Evolutionary conservation across 768 basidiomycete species (phyloP).

Genomic region (Mycena rebaudengoi): DNA sequence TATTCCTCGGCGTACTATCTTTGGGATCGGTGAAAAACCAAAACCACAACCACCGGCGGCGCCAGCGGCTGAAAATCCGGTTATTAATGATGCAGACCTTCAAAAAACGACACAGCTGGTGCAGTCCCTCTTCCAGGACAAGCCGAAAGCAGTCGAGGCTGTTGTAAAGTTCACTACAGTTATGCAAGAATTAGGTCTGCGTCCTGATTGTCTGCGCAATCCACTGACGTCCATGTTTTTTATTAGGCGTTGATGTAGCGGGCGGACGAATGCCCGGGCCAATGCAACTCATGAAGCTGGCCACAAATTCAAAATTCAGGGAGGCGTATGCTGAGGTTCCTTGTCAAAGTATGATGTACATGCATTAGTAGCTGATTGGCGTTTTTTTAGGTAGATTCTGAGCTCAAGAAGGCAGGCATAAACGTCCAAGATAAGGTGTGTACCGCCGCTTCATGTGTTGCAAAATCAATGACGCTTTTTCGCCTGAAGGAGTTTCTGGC

Average conservation of each 20-base stretch:
- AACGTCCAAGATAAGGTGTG: slow-evolving; percentile 62
- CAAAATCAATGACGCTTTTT: not conserved
- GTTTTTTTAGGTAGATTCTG: too few species aligned
- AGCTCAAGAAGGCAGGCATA: slow-evolving; percentile 67
- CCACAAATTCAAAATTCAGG: slow-evolving; percentile 61
- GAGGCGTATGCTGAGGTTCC: slow-evolving; percentile 53
- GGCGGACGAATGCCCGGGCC: slow-evolving; percentile 27
- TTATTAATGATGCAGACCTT: slow-evolving; percentile 9
- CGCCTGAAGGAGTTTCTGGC: slow-evolving; percentile 55
- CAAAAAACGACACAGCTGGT: slow-evolving; percentile 5
- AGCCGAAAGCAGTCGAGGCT: slow-evolving; percentile 20
- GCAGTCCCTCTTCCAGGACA: slow-evolving; percentile 14
- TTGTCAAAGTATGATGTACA: too few species aligned
- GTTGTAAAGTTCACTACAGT: slow-evolving; percentile 13
- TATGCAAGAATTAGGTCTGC: slow-evolving; percentile 23
- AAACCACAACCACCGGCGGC: not conserved
- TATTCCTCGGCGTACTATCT: slow-evolving; percentile 10
- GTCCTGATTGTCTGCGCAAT: not conserved
- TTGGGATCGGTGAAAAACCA: slow-evolving; percentile 9
- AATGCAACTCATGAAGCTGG: slow-evolving; percentile 63
- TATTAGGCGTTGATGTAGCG: slow-evolving; percentile 16
- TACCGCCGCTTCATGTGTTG: not conserved
- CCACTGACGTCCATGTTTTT: not conserved
- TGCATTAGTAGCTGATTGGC: too few species aligned
- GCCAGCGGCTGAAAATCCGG: not conserved